Percentiles rank a stretch among this genome's conserved stretches.
phyloP scores from a whole-genome alignment of 257 asterid genomes.

The Solanum rostratum region DNA sequence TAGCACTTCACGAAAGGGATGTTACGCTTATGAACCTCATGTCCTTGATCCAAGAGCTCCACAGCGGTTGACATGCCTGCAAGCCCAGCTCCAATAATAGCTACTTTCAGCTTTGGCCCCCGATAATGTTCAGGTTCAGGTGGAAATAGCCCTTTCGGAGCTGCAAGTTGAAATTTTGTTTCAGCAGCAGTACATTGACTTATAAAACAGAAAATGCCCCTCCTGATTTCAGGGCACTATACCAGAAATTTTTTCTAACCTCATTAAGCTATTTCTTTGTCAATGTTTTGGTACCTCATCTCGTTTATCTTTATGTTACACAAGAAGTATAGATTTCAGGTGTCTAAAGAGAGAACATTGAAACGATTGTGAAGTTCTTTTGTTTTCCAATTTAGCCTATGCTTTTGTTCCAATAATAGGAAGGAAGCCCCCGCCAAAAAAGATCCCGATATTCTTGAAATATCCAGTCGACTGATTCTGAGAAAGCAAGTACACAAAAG shows the following conservation, averaged over 20 bases:
- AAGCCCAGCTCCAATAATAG: constrained; percentile 93
- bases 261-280: background rate
- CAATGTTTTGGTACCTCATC: background rate
- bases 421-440: background rate
- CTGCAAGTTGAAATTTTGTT: constrained; percentile 33
- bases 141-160: constrained; percentile 96
- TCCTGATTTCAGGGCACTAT: background rate
- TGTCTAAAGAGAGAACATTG: background rate
- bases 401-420: background rate
- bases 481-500: background rate
- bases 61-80: constrained; percentile 99
- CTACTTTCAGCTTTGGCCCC: constrained; percentile 97
- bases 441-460: background rate
- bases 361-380: background rate
- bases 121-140: constrained; percentile 90
- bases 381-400: background rate
- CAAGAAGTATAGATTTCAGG: background rate
- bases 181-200: constrained; percentile 1
- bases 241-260: background rate
- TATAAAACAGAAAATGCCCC: background rate
- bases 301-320: background rate
- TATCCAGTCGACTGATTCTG: background rate
- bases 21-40: constrained; percentile 49
- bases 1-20: background rate
- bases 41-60: constrained; percentile 99